Evolutionary conservation across 345 rosid genomes (phyloP).

Genomic region (Crucihimalaya himalaica): DNA sequence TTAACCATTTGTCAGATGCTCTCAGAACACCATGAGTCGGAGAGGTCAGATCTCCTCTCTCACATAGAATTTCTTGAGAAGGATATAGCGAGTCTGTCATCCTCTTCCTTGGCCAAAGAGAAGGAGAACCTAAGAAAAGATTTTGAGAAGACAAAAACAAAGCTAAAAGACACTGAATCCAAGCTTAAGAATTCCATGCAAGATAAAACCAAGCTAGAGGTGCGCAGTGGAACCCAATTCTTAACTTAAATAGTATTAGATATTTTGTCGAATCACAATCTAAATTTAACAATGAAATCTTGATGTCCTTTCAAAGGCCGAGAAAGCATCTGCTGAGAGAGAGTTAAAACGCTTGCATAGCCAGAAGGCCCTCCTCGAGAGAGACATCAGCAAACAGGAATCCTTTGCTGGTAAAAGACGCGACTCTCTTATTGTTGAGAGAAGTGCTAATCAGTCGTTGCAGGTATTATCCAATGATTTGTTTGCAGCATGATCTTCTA

Average conservation of each 20-base stretch:
- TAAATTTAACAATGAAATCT: neutral
- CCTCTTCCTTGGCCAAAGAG: constrained; percentile 70
- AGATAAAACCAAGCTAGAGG: constrained; percentile 98
- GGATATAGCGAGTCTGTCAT: constrained; percentile 63
- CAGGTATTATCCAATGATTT: constrained; percentile 36
- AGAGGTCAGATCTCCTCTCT: constrained; percentile 54
- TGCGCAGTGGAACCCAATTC: constrained; percentile 23
- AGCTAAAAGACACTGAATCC: constrained; percentile 80
- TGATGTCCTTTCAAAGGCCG: constrained; percentile 56
- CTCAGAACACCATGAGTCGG: constrained; percentile 54
- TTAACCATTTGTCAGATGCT: constrained; percentile 50
- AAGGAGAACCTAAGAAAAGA: constrained; percentile 80
- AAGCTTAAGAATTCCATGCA: constrained; percentile 83
- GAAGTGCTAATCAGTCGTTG: constrained; percentile 47
- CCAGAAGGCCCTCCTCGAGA: constrained; percentile 82
- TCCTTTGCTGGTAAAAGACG: constrained; percentile 74
- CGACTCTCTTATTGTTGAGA: constrained; percentile 60
- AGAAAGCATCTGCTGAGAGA: constrained; percentile 82
- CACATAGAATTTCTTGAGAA: constrained; percentile 69
- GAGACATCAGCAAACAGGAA: constrained; percentile 80
- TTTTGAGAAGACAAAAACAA: constrained; percentile 74
- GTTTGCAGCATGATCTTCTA: neutral
- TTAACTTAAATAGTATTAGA: neutral
- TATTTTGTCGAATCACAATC: constrained; percentile 1
- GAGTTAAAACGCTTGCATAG: constrained; percentile 69